phyloP scores from a whole-genome alignment of 805 yeast species.

The Kregervanrija pseudodelftensis region DNA sequence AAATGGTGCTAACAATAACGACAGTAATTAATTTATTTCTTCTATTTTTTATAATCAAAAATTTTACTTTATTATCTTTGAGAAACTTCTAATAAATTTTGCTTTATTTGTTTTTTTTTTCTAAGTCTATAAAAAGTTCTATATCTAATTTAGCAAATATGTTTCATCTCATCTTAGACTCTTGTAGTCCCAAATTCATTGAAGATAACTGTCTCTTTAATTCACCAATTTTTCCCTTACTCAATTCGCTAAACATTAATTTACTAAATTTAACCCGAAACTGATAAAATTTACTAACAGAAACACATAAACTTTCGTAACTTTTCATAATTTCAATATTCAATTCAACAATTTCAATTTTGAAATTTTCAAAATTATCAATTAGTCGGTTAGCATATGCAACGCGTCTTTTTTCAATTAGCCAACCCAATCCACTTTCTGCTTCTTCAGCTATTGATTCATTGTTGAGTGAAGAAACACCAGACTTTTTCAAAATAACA shows the following conservation, averaged over 20 bases:
- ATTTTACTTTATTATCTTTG: background rate
- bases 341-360: slow-evolving; percentile 34
- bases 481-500: slow-evolving; percentile 1
- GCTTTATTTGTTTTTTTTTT: background rate
- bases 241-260: slow-evolving; percentile 31
- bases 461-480: background rate
- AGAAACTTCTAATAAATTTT: background rate
- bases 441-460: background rate
- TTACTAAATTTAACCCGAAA: slow-evolving; percentile 38
- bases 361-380: slow-evolving; percentile 33
- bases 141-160: background rate
- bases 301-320: slow-evolving; percentile 62
- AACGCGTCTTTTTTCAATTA: slow-evolving; percentile 47
- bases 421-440: slow-evolving; percentile 7
- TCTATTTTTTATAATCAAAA: background rate
- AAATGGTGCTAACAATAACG: slow-evolving; percentile 1
- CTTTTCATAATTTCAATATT: slow-evolving; percentile 39
- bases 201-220: slow-evolving; percentile 14
- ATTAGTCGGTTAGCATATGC: slow-evolving; percentile 39
- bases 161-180: background rate
- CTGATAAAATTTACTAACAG: slow-evolving; percentile 49
- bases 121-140: background rate
- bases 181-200: slow-evolving; percentile 12
- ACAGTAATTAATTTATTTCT: background rate
- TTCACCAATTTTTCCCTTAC: slow-evolving; percentile 20